Evolutionary conservation across 2,329 filamentous ascomycete species (phyloP), one percentile per base, ranked within the genome.

Genomic region (Aureobasidium uvarum): DNA sequence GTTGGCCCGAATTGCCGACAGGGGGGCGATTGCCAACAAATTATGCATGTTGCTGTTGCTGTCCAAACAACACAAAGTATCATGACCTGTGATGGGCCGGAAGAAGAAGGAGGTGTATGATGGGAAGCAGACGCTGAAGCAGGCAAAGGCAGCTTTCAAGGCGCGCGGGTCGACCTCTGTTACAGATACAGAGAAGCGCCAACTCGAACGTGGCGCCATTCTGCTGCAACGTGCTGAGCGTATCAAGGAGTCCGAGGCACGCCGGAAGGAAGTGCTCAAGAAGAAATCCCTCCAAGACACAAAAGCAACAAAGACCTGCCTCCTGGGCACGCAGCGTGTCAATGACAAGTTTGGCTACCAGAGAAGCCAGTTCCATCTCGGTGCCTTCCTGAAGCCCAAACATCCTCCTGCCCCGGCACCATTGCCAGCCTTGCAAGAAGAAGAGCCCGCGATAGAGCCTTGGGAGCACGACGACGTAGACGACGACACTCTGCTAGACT

Each of bases 121-220:
- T 50, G 65, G 67, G n/a, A 52, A 70, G 50, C 72, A 73, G 65
- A 77, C 75, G 20, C 70, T 71, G 58, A 74, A 74, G 64, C 74
- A 77, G 67, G 74, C 75, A 28, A 76, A 75, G 69, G 73, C 74
- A 6, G 70, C 71, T n/a, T 77, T 70, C 72, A 75, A 74, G 59
- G 68, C 72, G 25, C 73, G 74, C 50, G 72, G 71, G 28, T 70
- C 70, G 23, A 72, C 71, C 11, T 65, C 69, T 25, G 65, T 77
- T 50, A 71, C 73, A 16, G 72, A 71, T 10, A 68, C 68, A n/a
- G 74, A 76, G 63, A 64, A 70, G 66, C 71, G 70, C 62, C 73
- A 73, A 64, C 68, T 77, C 18, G 70, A 74, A 43, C 74, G 75
- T 23, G 68, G 71, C 14, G 69, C 73, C 10, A 69, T 75, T 64